Percentiles rank a stretch among this genome's conserved stretches.
phyloP scores from a whole-genome alignment of 345 rosid species.

The Eutrema japonicum region DNA sequence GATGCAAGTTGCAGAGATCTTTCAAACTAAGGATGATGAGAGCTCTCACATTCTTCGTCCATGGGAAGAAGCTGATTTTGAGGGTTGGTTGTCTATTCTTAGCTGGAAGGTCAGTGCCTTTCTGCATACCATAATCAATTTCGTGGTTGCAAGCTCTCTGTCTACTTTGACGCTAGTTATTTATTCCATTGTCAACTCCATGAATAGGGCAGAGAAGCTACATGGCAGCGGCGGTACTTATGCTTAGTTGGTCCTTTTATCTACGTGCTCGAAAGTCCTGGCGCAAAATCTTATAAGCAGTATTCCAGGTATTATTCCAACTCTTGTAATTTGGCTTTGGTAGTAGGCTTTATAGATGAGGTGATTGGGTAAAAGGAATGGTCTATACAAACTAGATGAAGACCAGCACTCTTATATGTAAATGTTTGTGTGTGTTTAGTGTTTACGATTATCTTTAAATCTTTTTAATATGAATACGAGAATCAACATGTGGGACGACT shows the following conservation, averaged over 20 bases:
- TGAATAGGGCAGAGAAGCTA: conserved; percentile 94
- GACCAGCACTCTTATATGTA: conserved; percentile 7
- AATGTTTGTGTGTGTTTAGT: conserved; percentile 18
- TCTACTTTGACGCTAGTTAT: conserved; percentile 25
- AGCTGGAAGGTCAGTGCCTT: conserved; percentile 69
- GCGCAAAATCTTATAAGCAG: conserved; percentile 79
- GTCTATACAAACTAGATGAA: conserved; percentile 24
- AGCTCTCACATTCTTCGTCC: conserved; percentile 58
- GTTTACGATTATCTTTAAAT: not conserved
- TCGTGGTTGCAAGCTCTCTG: conserved; percentile 27
- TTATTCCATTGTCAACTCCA: conserved; percentile 23
- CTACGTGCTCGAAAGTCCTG: conserved; percentile 75
- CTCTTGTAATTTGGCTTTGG: conserved; percentile 40
- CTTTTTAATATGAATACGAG: conserved; percentile 20
- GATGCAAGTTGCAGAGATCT: conserved; percentile 85
- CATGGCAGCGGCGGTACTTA: conserved; percentile 83
- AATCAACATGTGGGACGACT: conserved; percentile 7
- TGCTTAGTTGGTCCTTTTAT: conserved; percentile 93
- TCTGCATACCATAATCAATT: conserved; percentile 23
- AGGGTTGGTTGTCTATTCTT: conserved; percentile 88
- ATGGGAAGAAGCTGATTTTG: conserved; percentile 92
- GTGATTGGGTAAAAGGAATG: conserved; percentile 21
- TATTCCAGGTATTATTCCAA: conserved; percentile 66
- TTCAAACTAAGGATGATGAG: conserved; percentile 67
- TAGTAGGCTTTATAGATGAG: conserved; percentile 26